Evolutionary conservation across 2,329 filamentous ascomycete genomes (phyloP).

Genomic region (Colletotrichum gigasporum): DNA sequence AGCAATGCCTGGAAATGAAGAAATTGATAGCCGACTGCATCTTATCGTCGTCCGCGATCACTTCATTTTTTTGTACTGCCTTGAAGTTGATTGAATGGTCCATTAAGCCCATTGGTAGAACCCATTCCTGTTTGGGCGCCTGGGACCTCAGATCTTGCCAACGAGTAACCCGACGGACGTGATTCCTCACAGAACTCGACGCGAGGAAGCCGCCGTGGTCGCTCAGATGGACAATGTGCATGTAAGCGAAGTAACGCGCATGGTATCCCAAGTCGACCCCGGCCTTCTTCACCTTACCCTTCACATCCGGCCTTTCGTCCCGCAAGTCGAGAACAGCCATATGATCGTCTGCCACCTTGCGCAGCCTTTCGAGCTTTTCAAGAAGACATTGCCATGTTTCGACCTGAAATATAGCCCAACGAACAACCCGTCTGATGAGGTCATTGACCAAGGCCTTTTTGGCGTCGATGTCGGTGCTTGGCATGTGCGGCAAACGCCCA

Average conservation of each 20-base stretch:
- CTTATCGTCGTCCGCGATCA: background rate
- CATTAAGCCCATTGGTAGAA: background rate
- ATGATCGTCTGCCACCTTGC: background rate
- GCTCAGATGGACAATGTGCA: background rate
- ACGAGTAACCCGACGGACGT: background rate
- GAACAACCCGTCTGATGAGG: constrained; percentile 4
- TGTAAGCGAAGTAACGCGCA: background rate
- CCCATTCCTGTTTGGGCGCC: background rate
- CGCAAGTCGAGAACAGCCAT: background rate
- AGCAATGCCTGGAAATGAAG: too few species aligned
- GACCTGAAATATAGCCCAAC: background rate
- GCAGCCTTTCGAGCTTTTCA: background rate
- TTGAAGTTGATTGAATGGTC: background rate
- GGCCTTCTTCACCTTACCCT: background rate
- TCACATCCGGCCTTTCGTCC: background rate
- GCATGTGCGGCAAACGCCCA: constrained; percentile 1
- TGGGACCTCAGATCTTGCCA: background rate
- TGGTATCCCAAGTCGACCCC: constrained; percentile 4
- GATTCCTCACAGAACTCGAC: background rate
- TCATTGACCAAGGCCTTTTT: constrained; percentile 21
- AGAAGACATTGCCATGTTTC: background rate
- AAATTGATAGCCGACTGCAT: too few species aligned
- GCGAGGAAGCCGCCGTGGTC: background rate
- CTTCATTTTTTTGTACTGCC: background rate
- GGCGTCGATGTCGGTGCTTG: constrained; percentile 9